Conservation (phyloP, 768 basidiomycete genomes). For the Russula vinacea region DNA sequence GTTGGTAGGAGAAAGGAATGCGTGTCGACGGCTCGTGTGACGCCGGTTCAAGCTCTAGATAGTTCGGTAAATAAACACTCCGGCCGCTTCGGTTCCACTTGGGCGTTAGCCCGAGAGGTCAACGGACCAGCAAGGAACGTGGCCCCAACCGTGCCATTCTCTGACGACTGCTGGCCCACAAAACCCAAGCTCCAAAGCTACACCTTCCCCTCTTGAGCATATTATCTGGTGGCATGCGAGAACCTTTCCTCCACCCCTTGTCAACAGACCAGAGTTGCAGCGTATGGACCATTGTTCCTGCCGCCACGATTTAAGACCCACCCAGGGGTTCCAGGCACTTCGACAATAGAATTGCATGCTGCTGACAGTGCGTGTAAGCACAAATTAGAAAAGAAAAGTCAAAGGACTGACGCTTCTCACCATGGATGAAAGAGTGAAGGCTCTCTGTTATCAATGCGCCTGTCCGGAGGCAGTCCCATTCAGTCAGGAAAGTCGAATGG, state of each 20-base stretch:
- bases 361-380: slow-evolving; percentile 47
- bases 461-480: slow-evolving; percentile 89
- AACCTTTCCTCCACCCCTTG: slow-evolving; percentile 92
- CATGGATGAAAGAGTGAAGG: slow-evolving; percentile 88
- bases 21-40: slow-evolving; percentile 96
- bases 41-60: slow-evolving; percentile 95
- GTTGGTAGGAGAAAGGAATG: slow-evolving; percentile 39
- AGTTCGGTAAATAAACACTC: slow-evolving; percentile 95
- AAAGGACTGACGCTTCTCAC: slow-evolving; percentile 55
- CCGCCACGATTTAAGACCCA: slow-evolving; percentile 79
- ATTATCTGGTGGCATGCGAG: slow-evolving; percentile 95
- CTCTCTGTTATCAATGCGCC: slow-evolving; percentile 83
- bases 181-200: slow-evolving; percentile 87
- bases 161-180: slow-evolving; percentile 51
- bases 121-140: neutral
- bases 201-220: slow-evolving; percentile 82
- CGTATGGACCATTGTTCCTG: slow-evolving; percentile 80
- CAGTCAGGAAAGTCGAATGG: slow-evolving; percentile 85
- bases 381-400: slow-evolving; percentile 20
- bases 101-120: neutral
- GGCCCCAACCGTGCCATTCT: neutral
- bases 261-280: slow-evolving; percentile 89
- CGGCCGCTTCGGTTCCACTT: slow-evolving; percentile 53
- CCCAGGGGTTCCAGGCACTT: slow-evolving; percentile 97
- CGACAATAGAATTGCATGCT: slow-evolving; percentile 93